Evolutionary conservation across 1,284 basidiomycete species (phyloP).

Genomic region (Porogramme epimiltina): DNA sequence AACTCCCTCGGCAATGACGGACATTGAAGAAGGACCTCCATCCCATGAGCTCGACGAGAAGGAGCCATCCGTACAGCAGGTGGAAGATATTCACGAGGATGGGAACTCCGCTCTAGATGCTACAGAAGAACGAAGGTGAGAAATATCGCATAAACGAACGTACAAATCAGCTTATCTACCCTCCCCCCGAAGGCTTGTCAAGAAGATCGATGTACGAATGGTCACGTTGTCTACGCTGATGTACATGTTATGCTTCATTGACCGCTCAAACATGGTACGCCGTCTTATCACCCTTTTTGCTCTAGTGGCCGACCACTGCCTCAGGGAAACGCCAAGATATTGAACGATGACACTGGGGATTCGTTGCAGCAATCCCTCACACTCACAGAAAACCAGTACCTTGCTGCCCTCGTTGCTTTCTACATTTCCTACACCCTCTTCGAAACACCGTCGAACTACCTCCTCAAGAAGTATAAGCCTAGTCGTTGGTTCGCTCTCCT

Average conservation of each 20-base stretch:
- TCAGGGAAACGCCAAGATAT: constrained; percentile 40
- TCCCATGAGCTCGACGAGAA: too few species aligned
- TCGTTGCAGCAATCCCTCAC: constrained; percentile 33
- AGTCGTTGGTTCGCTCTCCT: constrained; percentile 37
- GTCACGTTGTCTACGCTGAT: constrained; percentile 14
- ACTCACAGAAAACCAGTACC: constrained; percentile 35
- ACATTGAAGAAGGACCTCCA: too few species aligned
- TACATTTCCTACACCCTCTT: not conserved
- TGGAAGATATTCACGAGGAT: too few species aligned
- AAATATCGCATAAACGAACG: too few species aligned
- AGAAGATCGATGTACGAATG: constrained; percentile 13
- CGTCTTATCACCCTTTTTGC: too few species aligned
- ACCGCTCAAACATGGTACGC: constrained; percentile 20
- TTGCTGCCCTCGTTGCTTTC: constrained; percentile 40
- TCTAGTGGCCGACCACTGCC: too few species aligned
- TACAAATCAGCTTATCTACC: too few species aligned
- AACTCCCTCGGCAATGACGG: too few species aligned
- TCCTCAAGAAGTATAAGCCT: constrained; percentile 45
- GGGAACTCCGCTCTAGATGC: too few species aligned
- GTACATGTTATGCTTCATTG: constrained; percentile 20
- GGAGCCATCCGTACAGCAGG: too few species aligned
- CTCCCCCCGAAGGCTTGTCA: constrained; percentile 5
- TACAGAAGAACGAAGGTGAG: too few species aligned
- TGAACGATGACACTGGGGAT: constrained; percentile 36
- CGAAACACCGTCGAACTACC: constrained; percentile 33